Conservation (phyloP, 2,329 filamentous ascomycete genomes). For the Albifimbria verrucaria region DNA sequence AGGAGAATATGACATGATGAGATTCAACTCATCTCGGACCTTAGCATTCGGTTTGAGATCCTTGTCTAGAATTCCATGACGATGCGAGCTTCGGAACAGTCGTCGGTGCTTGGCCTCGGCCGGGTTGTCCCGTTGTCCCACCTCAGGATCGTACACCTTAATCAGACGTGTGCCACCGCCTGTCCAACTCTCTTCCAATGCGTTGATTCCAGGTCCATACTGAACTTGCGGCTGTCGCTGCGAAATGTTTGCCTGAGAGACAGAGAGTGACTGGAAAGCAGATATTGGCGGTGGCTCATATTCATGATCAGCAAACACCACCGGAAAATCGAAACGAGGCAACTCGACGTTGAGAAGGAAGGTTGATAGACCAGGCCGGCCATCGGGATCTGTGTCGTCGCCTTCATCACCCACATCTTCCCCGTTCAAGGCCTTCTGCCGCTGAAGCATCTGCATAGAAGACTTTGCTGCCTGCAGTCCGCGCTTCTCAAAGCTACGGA, state of each 20-base stretch:
- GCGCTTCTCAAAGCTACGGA: slow-evolving; percentile 80
- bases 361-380: slow-evolving; percentile 47
- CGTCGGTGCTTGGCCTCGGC: slow-evolving; percentile 93
- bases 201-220: slow-evolving; percentile 84
- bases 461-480: slow-evolving; percentile 62
- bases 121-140: slow-evolving; percentile 85
- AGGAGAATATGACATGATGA: slow-evolving; percentile 87
- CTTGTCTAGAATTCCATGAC: slow-evolving; percentile 90
- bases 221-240: slow-evolving; percentile 86
- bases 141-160: slow-evolving; percentile 89
- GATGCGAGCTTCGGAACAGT: slow-evolving; percentile 82
- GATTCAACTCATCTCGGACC: slow-evolving; percentile 88
- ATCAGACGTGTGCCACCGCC: slow-evolving; percentile 62
- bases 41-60: slow-evolving; percentile 96
- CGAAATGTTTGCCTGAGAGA: slow-evolving; percentile 63
- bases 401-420: slow-evolving; percentile 28
- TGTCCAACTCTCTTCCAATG: slow-evolving; percentile 49
- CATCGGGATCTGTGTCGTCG: slow-evolving; percentile 36
- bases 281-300: slow-evolving; percentile 85
- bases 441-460: slow-evolving; percentile 57
- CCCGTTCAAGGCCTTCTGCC: slow-evolving; percentile 38
- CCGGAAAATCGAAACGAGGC: slow-evolving; percentile 89
- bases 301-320: slow-evolving; percentile 92
- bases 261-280: slow-evolving; percentile 57
- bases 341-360: slow-evolving; percentile 90